phyloP scores from a whole-genome alignment of 306 rosid species.

The Medicago lupulina region DNA sequence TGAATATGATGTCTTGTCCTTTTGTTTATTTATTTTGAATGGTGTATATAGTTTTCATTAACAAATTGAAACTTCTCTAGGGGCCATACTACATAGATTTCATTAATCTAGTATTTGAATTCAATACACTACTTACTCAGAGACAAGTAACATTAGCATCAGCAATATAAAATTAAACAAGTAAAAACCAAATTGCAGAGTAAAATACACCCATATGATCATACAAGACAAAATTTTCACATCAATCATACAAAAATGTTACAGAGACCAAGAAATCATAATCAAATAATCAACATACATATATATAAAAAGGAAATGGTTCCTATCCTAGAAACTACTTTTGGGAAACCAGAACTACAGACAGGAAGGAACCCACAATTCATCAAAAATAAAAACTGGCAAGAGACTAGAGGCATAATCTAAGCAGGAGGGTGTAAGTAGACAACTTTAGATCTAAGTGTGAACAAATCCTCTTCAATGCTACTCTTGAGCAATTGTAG shows the following conservation, averaged over 20 bases:
- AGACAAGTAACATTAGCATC: constrained; percentile 32
- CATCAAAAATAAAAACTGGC: constrained; percentile 45
- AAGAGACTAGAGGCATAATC: constrained; percentile 50
- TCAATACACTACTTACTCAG: constrained; percentile 25
- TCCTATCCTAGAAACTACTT: constrained; percentile 39
- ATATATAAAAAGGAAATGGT: constrained; percentile 44
- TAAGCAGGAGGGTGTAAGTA: constrained; percentile 34
- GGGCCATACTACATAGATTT: neutral
- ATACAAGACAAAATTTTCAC: constrained; percentile 44
- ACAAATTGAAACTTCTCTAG: constrained; percentile 37
- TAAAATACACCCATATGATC: constrained; percentile 33
- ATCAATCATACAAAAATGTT: constrained; percentile 41
- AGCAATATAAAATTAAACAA: constrained; percentile 14
- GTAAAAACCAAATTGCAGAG: constrained; percentile 14
- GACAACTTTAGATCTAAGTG: constrained; percentile 39
- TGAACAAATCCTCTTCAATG: constrained; percentile 9
- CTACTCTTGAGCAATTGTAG: constrained; percentile 50
- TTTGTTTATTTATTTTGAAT: constrained; percentile 32
- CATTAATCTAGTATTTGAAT: constrained; percentile 38
- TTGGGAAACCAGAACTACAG: constrained; percentile 32
- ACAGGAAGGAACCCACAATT: constrained; percentile 38
- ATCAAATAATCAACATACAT: constrained; percentile 13
- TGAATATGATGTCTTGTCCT: constrained; percentile 43
- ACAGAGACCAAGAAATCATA: constrained; percentile 33
- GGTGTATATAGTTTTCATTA: constrained; percentile 37